Evolutionary conservation across 139 green algal species (phyloP).

Genomic region (Desmodesmus armatus): DNA sequence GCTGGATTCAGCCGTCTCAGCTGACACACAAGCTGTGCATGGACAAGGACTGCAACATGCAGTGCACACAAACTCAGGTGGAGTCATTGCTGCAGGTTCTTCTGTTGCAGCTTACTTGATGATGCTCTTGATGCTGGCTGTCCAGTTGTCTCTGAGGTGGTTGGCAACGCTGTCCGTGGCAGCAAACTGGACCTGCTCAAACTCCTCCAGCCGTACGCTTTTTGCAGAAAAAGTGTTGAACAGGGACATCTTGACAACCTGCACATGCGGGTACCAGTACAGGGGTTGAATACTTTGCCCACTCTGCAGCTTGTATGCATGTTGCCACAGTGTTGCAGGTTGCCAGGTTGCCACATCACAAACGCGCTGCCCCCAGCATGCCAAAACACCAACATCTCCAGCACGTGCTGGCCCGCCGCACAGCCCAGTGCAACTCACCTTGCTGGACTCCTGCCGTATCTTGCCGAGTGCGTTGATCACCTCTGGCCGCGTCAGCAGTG

Average conservation of each 20-base stretch:
- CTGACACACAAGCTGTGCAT: neutral
- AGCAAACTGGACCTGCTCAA: conserved; percentile 80
- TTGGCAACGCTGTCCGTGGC: conserved; percentile 55
- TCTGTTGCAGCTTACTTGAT: conserved; percentile 57
- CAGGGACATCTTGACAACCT: conserved; percentile 79
- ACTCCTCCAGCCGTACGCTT: conserved; percentile 79
- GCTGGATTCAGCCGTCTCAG: neutral
- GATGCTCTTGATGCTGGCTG: conserved; percentile 53
- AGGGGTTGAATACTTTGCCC: conserved; percentile 21
- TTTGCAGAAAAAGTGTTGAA: conserved; percentile 78
- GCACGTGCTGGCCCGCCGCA: conserved; percentile 4
- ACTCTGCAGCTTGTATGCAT: conserved; percentile 27
- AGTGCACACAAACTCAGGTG: neutral
- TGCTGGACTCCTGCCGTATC: conserved; percentile 67
- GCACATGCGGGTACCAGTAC: no score
- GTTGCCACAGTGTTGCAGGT: no score
- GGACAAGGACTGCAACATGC: neutral
- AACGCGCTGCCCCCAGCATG: no score
- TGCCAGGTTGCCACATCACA: no score
- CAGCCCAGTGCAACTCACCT: conserved; percentile 52
- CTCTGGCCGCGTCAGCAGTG: conserved; percentile 83
- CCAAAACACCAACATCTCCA: neutral
- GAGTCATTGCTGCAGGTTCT: neutral
- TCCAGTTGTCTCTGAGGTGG: conserved; percentile 82
- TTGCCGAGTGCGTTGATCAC: conserved; percentile 68